A percentile compares a stretch with the other conserved stretches of the same genome.
phyloP scores from a whole-genome alignment of 2,329 filamentous ascomycete genomes.

The Pseudogymnoascus pannorum region DNA sequence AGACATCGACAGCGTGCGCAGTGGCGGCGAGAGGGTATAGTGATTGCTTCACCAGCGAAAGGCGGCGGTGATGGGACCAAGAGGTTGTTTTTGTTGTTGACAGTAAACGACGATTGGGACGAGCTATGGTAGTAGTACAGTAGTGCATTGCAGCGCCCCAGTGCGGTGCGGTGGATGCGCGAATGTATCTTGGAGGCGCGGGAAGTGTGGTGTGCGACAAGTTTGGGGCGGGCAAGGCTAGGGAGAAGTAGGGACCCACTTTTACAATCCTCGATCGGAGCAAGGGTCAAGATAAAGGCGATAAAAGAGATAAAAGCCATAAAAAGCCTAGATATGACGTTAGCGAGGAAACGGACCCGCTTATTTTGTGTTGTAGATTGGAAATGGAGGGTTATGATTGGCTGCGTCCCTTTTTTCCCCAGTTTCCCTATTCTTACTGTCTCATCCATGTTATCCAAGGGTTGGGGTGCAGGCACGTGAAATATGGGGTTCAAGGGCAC shows the following conservation, averaged over 20 bases:
- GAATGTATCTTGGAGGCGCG: not conserved
- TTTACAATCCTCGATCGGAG: not conserved
- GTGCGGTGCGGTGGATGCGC: too few species aligned
- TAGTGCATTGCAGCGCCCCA: not conserved
- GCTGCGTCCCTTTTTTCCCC: not conserved
- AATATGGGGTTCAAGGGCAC: not conserved
- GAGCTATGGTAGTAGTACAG: not conserved
- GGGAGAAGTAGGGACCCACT: not conserved
- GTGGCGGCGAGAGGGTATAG: not conserved
- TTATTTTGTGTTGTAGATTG: not conserved
- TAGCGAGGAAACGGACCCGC: not conserved
- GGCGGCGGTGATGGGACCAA: not conserved
- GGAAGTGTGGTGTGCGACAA: not conserved
- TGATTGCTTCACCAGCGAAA: not conserved
- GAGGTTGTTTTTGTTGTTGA: not conserved
- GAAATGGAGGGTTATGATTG: not conserved
- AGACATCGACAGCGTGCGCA: not conserved
- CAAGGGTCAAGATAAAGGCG: not conserved
- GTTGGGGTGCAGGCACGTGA: not conserved
- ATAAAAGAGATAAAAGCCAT: not conserved
- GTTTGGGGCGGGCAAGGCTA: not conserved
- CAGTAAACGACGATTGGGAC: not conserved
- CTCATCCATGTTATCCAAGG: not conserved
- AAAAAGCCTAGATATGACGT: not conserved
- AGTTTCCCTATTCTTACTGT: not conserved